Percentiles rank a stretch among this genome's conserved stretches.
These are phyloP conservation scores for Madurella mycetomatis DNA, from an alignment of 2,329 filamentous ascomycete genomes.

Conservation along the genomic window DNA sequence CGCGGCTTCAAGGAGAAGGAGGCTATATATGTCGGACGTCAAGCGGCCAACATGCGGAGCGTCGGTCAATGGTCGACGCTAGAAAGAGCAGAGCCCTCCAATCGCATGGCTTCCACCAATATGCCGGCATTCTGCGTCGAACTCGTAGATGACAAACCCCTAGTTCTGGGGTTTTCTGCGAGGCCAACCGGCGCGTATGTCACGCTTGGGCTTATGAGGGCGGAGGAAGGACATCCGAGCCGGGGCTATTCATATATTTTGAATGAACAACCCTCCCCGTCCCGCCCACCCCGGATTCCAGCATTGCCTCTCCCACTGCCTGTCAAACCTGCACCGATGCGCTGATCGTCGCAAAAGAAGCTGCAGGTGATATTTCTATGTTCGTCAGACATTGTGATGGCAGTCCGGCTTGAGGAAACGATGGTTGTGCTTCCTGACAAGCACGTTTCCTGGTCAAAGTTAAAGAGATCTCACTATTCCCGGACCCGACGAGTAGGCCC, in stretches of 20 bases:
- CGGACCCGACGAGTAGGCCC: too few relatives aligned
- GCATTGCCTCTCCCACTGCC: not conserved
- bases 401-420: too few relatives aligned
- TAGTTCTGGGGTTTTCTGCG: constrained; percentile 2
- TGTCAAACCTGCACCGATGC: not conserved
- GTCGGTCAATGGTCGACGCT: too few relatives aligned
- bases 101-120: constrained; percentile 1
- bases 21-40: too few relatives aligned
- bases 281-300: not conserved
- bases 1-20: too few relatives aligned
- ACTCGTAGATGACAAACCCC: constrained; percentile 9
- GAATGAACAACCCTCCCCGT: constrained; percentile 5
- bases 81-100: not conserved
- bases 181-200: constrained; percentile 3
- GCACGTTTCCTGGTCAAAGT: too few relatives aligned
- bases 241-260: constrained; percentile 15
- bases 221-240: constrained; percentile 20
- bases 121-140: constrained; percentile 8
- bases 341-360: too few relatives aligned
- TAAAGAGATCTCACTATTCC: too few relatives aligned
- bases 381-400: too few relatives aligned
- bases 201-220: constrained; percentile 10
- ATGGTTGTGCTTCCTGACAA: too few relatives aligned
- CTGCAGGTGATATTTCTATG: too few relatives aligned
- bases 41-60: too few relatives aligned